These are phyloP conservation scores for Plasmodiophora brassicae DNA, from an alignment of 208 protist species.

Conservation along the genomic window DNA sequence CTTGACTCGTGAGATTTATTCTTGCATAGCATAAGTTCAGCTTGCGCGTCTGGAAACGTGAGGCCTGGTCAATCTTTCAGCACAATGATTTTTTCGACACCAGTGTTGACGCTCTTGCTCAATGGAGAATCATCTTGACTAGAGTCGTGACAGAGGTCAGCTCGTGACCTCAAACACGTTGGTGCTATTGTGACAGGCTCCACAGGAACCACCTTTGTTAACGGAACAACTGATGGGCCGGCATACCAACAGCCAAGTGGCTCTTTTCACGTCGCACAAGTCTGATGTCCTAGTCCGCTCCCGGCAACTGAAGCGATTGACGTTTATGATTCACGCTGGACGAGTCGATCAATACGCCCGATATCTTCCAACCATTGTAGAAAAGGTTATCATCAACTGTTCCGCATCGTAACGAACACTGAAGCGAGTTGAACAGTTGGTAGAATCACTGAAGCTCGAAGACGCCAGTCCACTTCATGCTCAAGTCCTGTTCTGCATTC, in stretches of 20 bases:
- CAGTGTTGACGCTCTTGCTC: neutral
- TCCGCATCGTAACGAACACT: neutral
- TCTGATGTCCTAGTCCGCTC: neutral
- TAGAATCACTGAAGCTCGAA: neutral
- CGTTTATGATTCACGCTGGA: neutral
- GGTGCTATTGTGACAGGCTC: neutral
- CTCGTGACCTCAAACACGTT: neutral
- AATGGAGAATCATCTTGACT: neutral
- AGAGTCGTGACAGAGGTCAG: neutral
- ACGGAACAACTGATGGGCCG: neutral
- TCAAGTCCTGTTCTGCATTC: neutral
- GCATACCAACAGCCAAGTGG: neutral
- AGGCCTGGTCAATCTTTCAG: neutral
- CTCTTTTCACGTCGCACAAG: neutral
- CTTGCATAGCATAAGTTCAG: neutral
- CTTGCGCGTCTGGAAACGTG: neutral
- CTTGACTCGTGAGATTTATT: neutral
- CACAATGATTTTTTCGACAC: neutral
- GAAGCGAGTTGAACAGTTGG: neutral
- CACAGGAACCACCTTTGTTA: neutral
- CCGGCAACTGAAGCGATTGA: neutral
- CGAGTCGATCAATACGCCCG: neutral
- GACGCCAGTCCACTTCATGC: neutral
- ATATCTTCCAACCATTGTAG: neutral
- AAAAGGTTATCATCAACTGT: neutral